Conservation (phyloP, 2,329 filamentous ascomycete species). For the Pseudogymnoascus sp. region DNA sequence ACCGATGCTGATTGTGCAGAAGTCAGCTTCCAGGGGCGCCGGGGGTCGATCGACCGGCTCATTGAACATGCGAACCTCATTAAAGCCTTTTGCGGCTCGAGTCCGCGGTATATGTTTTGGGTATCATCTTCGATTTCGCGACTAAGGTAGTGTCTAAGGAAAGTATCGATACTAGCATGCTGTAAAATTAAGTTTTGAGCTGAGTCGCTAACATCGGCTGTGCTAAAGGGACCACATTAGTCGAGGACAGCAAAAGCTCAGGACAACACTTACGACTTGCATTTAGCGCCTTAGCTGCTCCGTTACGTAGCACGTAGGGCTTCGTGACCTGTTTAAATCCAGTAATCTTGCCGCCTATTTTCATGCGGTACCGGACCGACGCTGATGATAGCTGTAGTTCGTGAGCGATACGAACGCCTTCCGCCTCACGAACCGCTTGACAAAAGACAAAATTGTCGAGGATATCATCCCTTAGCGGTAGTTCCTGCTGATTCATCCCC, state of each 20-base stretch:
- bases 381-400: conserved; percentile 21
- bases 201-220: conserved; percentile 8
- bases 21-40: conserved; percentile 7
- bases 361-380: conserved; percentile 24
- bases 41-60: conserved; percentile 9
- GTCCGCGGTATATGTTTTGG: background rate
- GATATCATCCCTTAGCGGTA: conserved; percentile 28
- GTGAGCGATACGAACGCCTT: conserved; percentile 23
- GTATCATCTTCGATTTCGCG: background rate
- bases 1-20: conserved; percentile 9
- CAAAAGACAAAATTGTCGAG: conserved; percentile 28
- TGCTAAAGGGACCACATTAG: background rate
- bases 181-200: conserved; percentile 9
- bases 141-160: conserved; percentile 7
- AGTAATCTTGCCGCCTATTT: conserved; percentile 26
- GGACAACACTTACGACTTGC: conserved; percentile 26
- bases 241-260: background rate
- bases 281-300: conserved; percentile 31
- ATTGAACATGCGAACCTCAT: conserved; percentile 10
- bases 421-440: conserved; percentile 19
- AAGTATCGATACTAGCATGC: conserved; percentile 9
- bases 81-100: conserved; percentile 8
- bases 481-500: conserved; percentile 25
- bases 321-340: conserved; percentile 27
- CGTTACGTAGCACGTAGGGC: conserved; percentile 30